These are phyloP conservation scores for Syncephalastrum contaminatum DNA, from an alignment of 371 early-diverging fungal species.

Conservation along the genomic window DNA sequence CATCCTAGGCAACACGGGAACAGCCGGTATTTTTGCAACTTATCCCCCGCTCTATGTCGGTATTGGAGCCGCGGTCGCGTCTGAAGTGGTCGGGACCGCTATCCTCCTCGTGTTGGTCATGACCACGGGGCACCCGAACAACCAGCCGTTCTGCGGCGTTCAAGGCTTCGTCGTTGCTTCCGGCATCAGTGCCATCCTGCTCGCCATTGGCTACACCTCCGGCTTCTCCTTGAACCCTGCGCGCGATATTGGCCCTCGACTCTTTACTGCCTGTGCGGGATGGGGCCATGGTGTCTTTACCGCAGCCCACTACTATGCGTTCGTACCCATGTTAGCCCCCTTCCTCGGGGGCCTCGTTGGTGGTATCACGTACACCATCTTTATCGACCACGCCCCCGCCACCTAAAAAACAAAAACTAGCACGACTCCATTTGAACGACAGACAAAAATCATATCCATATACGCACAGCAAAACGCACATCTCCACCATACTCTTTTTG, in stretches of 20 bases:
- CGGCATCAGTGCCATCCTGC: conserved; percentile 41
- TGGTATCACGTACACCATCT: conserved; percentile 62
- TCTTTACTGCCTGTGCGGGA: conserved; percentile 72
- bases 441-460: too few species aligned
- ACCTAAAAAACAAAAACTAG: too few species aligned
- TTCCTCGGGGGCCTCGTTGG: conserved; percentile 71
- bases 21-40: conserved; percentile 74
- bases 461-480: too few species aligned
- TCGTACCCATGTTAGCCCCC: conserved; percentile 81
- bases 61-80: conserved; percentile 61
- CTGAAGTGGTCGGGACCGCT: conserved; percentile 83
- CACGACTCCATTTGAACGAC: too few species aligned
- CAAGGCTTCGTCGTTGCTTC: conserved; percentile 68
- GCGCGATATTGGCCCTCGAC: conserved; percentile 86
- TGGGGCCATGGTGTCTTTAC: conserved; percentile 76
- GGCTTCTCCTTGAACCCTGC: conserved; percentile 88
- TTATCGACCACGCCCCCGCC: conserved; percentile 42
- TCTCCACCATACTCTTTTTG: too few species aligned
- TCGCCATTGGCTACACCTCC: conserved; percentile 68
- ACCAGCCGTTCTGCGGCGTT: conserved; percentile 56
- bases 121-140: conserved; percentile 68
- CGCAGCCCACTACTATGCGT: conserved; percentile 63
- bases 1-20: conserved; percentile 49
- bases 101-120: conserved; percentile 70
- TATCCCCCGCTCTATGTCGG: conserved; percentile 59